Base-by-base conservation (phyloP, 768 basidiomycete species). In the Amanita exitialis region DNA sequence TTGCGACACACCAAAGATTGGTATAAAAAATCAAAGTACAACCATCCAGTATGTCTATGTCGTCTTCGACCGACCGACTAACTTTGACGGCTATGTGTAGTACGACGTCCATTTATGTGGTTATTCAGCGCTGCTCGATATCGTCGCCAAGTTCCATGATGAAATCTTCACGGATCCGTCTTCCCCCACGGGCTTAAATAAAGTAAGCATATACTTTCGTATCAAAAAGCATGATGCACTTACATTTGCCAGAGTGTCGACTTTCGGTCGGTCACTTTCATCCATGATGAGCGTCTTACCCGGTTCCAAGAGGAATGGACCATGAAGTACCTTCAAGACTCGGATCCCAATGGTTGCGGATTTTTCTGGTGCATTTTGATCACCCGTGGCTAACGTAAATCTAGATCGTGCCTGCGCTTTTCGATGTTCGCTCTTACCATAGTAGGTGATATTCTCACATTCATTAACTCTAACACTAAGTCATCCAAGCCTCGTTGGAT, bases 101-200 rank as follows among this genome's bases (percentile, higher is more conserved):
- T 83, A 81, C 58, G 86, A 90, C 58, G 67, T 89, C 41, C 86
- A 89, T 54, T 67, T 89, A 21, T 89, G 84, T 58, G 83, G 76
- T 20, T 85, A 90, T 58, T 80, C 85, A 1, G 75, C 75, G 12
- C 69, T 89, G 30, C 64, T 90, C 41, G 78, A 80, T 34, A 80
- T 89, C 42, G 78, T 89, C 6, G 77, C 82, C 12, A 74, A 74
- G 30, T 89, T 87, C 69, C 86, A 88, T 53, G 85, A 87, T 44
- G 79, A 80, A 47, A 79, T 90, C 16, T 87, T 83, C 61, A 86
- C 82, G 16, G 82, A 86, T 61, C 79, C 81, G 6, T 72, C 72
- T 46, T 71, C 82, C 0, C 81, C 82, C 3, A 79, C 76, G 23
- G 85, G 87, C 1, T 59, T 87, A 44, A 87, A 88, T 61, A 84